These are phyloP conservation scores for Gastrodia elata DNA, from an alignment of 106 monocot genomes.

Conservation along the genomic window DNA sequence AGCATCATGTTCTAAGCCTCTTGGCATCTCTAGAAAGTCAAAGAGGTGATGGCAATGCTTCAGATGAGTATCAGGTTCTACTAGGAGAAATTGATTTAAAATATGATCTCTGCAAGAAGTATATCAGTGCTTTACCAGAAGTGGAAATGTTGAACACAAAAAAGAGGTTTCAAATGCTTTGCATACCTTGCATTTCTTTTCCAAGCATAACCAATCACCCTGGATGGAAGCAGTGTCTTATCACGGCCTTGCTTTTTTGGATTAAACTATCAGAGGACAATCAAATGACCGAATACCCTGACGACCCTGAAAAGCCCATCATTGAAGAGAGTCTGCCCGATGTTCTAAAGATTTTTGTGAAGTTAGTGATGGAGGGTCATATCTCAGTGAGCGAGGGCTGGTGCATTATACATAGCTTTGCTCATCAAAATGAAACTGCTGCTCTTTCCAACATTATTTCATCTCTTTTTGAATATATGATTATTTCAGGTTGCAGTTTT, in stretches of 20 bases:
- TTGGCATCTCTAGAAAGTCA: conserved; percentile 43
- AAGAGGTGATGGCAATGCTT: conserved; percentile 14
- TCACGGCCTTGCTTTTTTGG: conserved; percentile 53
- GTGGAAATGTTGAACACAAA: conserved; percentile 34
- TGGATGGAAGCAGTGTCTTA: conserved; percentile 28
- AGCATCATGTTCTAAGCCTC: conserved; percentile 44
- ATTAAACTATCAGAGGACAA: conserved; percentile 44
- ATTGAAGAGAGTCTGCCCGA: conserved; percentile 18
- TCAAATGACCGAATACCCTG: conserved; percentile 6
- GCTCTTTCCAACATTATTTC: conserved; percentile 25
- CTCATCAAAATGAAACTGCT: conserved; percentile 15
- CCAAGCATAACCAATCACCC: conserved; percentile 26
- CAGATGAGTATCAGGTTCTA: conserved; percentile 31
- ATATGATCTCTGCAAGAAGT: conserved; percentile 63
- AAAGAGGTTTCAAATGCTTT: conserved; percentile 41
- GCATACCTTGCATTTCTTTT: conserved; percentile 27
- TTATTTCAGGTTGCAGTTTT: conserved; percentile 67
- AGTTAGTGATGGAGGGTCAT: conserved; percentile 35
- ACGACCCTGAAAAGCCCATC: conserved; percentile 4
- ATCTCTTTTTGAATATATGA: conserved; percentile 46
- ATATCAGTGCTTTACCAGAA: conserved; percentile 37
- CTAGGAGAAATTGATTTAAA: conserved; percentile 40
- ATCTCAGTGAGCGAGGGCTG: conserved; percentile 56
- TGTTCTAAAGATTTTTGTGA: conserved; percentile 41
- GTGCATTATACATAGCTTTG: conserved; percentile 38